Conservation (phyloP, 257 asterid genomes). For the Salvia hispanica region DNA sequence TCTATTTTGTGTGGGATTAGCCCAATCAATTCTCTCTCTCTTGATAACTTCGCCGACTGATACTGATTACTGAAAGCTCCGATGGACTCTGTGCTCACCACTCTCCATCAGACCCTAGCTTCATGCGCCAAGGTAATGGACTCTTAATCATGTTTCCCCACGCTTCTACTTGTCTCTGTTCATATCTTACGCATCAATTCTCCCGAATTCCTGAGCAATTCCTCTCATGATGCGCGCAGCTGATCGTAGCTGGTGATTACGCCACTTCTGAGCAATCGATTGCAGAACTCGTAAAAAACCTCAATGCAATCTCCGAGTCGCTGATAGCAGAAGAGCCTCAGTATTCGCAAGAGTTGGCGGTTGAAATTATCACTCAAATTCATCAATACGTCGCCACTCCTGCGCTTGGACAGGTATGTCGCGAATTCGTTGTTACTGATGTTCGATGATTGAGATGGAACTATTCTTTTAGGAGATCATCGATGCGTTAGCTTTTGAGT, state of each 20-base stretch:
- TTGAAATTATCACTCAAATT: conserved; percentile 55
- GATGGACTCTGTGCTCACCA: conserved; percentile 25
- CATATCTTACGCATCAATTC: not conserved
- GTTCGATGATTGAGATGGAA: not conserved
- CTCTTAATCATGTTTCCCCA: not conserved
- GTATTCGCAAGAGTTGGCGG: conserved; percentile 36
- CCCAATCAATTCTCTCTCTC: too few species aligned
- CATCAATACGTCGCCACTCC: conserved; percentile 46
- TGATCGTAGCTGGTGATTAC: conserved; percentile 54
- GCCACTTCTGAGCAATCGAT: conserved; percentile 43
- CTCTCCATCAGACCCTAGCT: conserved; percentile 50
- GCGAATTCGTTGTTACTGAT: not conserved
- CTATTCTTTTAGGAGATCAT: conserved; percentile 52
- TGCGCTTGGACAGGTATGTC: conserved; percentile 53
- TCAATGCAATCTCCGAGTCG: conserved; percentile 48
- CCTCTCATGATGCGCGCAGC: conserved; percentile 37
- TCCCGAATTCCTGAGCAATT: not conserved
- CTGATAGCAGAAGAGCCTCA: conserved; percentile 32
- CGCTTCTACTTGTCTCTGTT: not conserved
- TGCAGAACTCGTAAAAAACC: conserved; percentile 50
- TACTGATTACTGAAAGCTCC: not conserved
- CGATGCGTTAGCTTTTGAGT: conserved; percentile 70
- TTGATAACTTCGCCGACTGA: not conserved
- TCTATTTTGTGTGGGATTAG: too few species aligned
- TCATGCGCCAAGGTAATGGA: conserved; percentile 52